These are phyloP conservation scores for Corymbia maculata DNA, from an alignment of 345 rosid species.

Conservation along the genomic window DNA sequence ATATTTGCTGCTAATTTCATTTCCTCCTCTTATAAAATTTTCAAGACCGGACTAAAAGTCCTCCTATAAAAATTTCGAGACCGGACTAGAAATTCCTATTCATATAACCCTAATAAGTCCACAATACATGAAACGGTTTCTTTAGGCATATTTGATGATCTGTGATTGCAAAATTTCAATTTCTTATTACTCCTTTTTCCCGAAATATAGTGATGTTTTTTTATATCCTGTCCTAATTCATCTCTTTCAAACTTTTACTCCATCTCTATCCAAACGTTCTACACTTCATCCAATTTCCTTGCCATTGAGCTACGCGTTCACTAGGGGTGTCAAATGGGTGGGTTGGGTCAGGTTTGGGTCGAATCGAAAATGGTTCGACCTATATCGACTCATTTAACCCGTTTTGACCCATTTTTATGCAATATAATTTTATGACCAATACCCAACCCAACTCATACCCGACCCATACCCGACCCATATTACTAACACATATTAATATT, in stretches of 20 bases:
- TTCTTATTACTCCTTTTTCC: neutral
- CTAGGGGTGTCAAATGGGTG: no score
- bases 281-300: neutral
- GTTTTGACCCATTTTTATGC: no score
- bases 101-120: neutral
- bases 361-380: no score
- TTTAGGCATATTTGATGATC: neutral
- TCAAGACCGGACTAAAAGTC: neutral
- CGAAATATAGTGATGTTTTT: neutral
- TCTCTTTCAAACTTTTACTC: neutral
- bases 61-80: no score
- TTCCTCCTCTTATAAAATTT: neutral
- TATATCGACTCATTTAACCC: no score
- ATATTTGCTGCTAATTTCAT: neutral
- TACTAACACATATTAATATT: no score
- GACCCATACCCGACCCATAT: no score
- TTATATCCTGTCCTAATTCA: neutral
- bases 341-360: no score
- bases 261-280: neutral
- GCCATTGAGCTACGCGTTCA: neutral
- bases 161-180: rapidly evolving
- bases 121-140: neutral
- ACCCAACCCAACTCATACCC: no score
- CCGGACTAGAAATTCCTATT: neutral
- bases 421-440: no score